Evolutionary conservation across 208 protist genomes (phyloP).

Genomic region (Crithidia acanthocephali): DNA sequence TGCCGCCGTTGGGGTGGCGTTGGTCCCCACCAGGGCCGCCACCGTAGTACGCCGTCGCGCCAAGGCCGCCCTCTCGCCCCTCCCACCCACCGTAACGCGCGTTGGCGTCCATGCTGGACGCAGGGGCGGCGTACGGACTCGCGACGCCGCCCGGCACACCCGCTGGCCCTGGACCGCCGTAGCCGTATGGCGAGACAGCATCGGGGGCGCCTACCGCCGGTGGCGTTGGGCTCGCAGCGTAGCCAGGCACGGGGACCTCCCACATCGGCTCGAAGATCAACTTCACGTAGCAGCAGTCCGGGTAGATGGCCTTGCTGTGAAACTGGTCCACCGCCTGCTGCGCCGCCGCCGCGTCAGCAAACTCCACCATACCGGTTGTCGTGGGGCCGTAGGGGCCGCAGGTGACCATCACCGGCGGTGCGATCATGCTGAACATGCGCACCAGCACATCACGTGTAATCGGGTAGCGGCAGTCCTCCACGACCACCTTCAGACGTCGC

Average conservation of each 20-base stretch:
- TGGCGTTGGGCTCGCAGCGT: neutral
- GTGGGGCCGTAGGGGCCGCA: slow-evolving; percentile 72
- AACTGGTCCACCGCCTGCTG: slow-evolving; percentile 66
- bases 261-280: slow-evolving; percentile 52
- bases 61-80: neutral
- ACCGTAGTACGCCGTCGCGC: neutral
- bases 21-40: neutral
- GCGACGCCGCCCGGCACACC: slow-evolving; percentile 1
- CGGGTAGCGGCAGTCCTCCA: slow-evolving; percentile 87
- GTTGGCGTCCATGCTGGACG: neutral
- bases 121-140: neutral
- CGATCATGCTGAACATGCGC: slow-evolving; percentile 85
- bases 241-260: slow-evolving; percentile 9
- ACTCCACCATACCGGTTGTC: slow-evolving; percentile 78
- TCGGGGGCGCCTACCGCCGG: slow-evolving; percentile 28
- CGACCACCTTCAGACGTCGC: slow-evolving; percentile 64
- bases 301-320: slow-evolving; percentile 86
- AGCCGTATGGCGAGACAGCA: slow-evolving; percentile 17
- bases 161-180: neutral
- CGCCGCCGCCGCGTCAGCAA: slow-evolving; percentile 55
- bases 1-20: neutral
- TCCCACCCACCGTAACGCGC: slow-evolving; percentile 12
- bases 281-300: slow-evolving; percentile 81
- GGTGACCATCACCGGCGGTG: slow-evolving; percentile 52
- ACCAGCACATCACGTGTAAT: slow-evolving; percentile 77